Evolutionary conservation across 2,329 filamentous ascomycete genomes (phyloP).

Genomic region (Byssochlamys sp.): DNA sequence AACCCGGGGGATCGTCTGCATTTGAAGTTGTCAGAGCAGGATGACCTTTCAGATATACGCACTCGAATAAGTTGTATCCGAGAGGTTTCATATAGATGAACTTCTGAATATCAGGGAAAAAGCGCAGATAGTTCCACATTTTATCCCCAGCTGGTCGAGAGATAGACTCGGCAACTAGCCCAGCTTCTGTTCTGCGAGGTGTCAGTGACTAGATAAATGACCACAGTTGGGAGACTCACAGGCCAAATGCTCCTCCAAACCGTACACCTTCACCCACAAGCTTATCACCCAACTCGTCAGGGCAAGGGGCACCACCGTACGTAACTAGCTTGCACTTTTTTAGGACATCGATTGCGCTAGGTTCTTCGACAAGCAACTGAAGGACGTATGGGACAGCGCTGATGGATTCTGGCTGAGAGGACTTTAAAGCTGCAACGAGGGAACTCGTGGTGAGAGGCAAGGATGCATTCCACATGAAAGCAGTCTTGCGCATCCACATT

Average conservation of each 20-base stretch:
- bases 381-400: slow-evolving; percentile 36
- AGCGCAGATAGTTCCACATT: slow-evolving; percentile 36
- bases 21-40: slow-evolving; percentile 24
- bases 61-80: slow-evolving; percentile 17
- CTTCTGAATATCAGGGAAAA: slow-evolving; percentile 27
- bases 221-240: slow-evolving; percentile 20
- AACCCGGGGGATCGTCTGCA: slow-evolving; percentile 22
- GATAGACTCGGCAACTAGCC: slow-evolving; percentile 35
- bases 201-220: slow-evolving; percentile 3
- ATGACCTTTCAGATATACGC: slow-evolving; percentile 22
- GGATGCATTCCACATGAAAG: slow-evolving; percentile 33
- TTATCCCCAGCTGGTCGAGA: slow-evolving; percentile 28
- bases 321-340: slow-evolving; percentile 32
- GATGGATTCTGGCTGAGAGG: slow-evolving; percentile 30
- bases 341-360: slow-evolving; percentile 27
- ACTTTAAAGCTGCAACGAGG: slow-evolving; percentile 27
- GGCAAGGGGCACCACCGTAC: slow-evolving; percentile 33
- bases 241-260: slow-evolving; percentile 32
- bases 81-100: slow-evolving; percentile 32
- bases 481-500: slow-evolving; percentile 36
- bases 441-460: slow-evolving; percentile 31
- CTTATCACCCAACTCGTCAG: slow-evolving; percentile 34
- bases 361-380: slow-evolving; percentile 30
- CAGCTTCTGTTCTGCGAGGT: slow-evolving; percentile 33
- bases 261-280: slow-evolving; percentile 29